Evolutionary conservation across 108 stramenopile genomes (phyloP).

Genomic region (Chaetoceros muelleri): DNA sequence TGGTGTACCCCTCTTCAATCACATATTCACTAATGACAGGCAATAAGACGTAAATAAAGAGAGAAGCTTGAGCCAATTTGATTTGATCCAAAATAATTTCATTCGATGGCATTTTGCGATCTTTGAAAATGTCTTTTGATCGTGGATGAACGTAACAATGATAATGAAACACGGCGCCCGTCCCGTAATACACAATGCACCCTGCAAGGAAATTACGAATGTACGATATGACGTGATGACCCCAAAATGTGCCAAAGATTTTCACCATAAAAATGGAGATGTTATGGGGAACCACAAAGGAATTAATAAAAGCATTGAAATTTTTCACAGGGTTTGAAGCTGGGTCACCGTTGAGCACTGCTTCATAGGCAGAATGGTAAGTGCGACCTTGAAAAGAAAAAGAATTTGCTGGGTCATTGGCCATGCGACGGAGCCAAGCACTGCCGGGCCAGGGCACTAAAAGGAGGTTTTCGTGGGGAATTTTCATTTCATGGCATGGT

Average conservation of each 20-base stretch:
- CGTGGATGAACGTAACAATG: constrained; percentile 46
- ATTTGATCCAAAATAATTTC: constrained; percentile 72
- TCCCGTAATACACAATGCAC: constrained; percentile 51
- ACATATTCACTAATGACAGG: constrained; percentile 75
- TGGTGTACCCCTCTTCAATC: constrained; percentile 68
- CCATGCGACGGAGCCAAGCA: constrained; percentile 37
- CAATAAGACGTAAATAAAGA: constrained; percentile 61
- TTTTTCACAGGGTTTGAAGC: constrained; percentile 35
- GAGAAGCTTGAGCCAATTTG: constrained; percentile 48
- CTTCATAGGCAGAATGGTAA: constrained; percentile 39
- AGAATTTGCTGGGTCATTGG: constrained; percentile 12
- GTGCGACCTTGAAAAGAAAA: constrained; percentile 14
- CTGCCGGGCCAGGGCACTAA: constrained; percentile 43
- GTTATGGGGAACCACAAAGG: constrained; percentile 27
- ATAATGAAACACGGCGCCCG: constrained; percentile 46
- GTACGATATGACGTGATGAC: constrained; percentile 51
- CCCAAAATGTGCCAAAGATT: constrained; percentile 10
- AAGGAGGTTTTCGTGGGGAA: neutral
- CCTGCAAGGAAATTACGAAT: constrained; percentile 50
- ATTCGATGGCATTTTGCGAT: constrained; percentile 28
- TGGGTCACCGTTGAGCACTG: constrained; percentile 31
- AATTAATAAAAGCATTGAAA: constrained; percentile 59
- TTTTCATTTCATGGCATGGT: too few species aligned
- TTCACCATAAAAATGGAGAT: constrained; percentile 17
- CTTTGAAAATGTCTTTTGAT: constrained; percentile 26